Evolutionary conservation across 768 basidiomycete species (phyloP).

Genomic region (Suillus discolor): DNA sequence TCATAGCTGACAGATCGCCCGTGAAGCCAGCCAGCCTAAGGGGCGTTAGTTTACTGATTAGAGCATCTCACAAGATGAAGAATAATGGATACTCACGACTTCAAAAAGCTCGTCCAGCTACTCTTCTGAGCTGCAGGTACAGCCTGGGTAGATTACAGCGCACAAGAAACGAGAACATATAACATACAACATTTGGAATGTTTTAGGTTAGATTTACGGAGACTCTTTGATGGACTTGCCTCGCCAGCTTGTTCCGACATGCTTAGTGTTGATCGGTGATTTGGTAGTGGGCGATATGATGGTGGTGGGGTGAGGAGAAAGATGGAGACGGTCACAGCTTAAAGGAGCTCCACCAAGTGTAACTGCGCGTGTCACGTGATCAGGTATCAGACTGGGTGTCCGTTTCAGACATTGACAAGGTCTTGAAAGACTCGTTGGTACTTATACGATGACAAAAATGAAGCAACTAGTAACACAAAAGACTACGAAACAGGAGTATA

Average conservation of each 20-base stretch:
- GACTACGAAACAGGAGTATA: constrained; percentile 11
- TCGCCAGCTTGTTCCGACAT: constrained; percentile 48
- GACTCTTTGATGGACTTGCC: constrained; percentile 31
- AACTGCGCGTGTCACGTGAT: neutral
- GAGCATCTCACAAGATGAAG: neutral
- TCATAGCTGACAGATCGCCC: constrained; percentile 83
- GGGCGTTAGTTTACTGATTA: constrained; percentile 10
- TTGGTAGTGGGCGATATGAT: constrained; percentile 14
- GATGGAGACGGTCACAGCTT: neutral
- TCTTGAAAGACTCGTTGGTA: neutral
- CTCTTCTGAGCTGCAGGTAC: constrained; percentile 83
- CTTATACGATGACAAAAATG: constrained; percentile 6
- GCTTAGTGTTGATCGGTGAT: constrained; percentile 8
- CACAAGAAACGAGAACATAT: constrained; percentile 21
- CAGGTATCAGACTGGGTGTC: neutral
- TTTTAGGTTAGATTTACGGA: constrained; percentile 26
- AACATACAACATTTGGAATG: constrained; percentile 33
- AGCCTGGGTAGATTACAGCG: constrained; percentile 42
- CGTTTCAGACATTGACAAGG: neutral
- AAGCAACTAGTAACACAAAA: constrained; percentile 10
- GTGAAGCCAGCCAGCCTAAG: constrained; percentile 81
- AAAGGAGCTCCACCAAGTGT: neutral
- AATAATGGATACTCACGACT: constrained; percentile 62
- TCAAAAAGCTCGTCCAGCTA: constrained; percentile 90
- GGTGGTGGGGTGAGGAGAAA: constrained; percentile 8